These are phyloP conservation scores for Calonectria crousiana DNA, from an alignment of 2,329 filamentous ascomycete genomes.

Conservation along the genomic window DNA sequence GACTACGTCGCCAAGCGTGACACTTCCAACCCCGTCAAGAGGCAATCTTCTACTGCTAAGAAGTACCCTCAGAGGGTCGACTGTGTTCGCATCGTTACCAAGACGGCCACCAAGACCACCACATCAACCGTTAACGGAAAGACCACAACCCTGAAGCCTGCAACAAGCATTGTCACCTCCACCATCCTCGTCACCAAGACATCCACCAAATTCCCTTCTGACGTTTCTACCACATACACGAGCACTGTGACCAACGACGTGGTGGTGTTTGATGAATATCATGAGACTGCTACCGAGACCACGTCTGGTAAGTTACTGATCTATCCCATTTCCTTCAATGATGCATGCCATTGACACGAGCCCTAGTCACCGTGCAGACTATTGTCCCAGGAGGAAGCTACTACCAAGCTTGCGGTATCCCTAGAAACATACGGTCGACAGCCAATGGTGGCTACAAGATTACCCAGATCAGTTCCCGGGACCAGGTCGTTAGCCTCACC, in stretches of 20 bases:
- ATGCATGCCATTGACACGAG: neutral
- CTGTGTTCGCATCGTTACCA: neutral
- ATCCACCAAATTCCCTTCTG: neutral
- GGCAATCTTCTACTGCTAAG: neutral
- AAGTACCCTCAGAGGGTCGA: neutral
- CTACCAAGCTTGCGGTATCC: neutral
- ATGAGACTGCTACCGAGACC: neutral
- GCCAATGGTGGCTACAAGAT: neutral
- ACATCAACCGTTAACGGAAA: neutral
- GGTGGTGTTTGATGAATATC: neutral
- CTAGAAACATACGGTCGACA: neutral
- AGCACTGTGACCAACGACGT: neutral
- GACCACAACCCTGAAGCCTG: neutral
- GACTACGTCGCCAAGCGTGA: neutral
- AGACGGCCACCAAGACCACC: neutral
- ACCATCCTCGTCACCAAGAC: neutral
- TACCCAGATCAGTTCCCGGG: neutral
- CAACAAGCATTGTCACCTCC: neutral
- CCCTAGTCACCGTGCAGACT: neutral
- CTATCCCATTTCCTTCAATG: too few species aligned
- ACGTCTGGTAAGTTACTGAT: neutral
- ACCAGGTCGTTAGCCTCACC: neutral
- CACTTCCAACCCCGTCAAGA: neutral
- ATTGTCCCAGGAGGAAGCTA: neutral
- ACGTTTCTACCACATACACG: neutral